Evolutionary conservation across 73 alveolate genomes (phyloP).

Genomic region (Paramecium caudatum): DNA sequence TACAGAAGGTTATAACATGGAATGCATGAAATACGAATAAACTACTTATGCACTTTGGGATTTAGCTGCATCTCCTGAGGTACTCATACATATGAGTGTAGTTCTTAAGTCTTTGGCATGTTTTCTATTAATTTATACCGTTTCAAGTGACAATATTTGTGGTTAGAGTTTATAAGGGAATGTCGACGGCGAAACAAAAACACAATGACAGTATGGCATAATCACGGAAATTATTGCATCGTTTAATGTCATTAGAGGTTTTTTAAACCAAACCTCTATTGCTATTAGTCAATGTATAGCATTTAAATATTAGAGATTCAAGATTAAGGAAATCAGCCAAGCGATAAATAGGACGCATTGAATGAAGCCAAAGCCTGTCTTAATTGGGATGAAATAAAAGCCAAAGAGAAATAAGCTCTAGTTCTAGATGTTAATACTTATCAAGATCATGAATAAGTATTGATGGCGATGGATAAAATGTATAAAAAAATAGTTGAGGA

Average conservation of each 20-base stretch:
- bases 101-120: conserved; percentile 57
- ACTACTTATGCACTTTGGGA: conserved; percentile 50
- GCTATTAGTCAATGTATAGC: conserved; percentile 19
- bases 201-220: conserved; percentile 25
- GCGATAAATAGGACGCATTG: conserved; percentile 13
- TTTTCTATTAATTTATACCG: conserved; percentile 42
- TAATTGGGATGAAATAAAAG: conserved; percentile 22
- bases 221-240: conserved; percentile 35
- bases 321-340: conserved; percentile 3
- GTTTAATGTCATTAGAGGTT: background rate
- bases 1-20: conserved; percentile 16
- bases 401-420: background rate
- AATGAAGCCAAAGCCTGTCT: conserved; percentile 46
- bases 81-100: background rate
- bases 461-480: conserved; percentile 41
- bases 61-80: conserved; percentile 37
- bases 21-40: background rate
- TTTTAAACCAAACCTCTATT: background rate
- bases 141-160: conserved; percentile 34
- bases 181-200: background rate
- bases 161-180: conserved; percentile 27
- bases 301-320: conserved; percentile 2
- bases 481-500: conserved; percentile 27
- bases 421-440: conserved; percentile 34
- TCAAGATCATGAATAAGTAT: conserved; percentile 32